phyloP scores from a whole-genome alignment of 2,329 filamentous ascomycete genomes.

The Myriosclerotinia scirpicola region DNA sequence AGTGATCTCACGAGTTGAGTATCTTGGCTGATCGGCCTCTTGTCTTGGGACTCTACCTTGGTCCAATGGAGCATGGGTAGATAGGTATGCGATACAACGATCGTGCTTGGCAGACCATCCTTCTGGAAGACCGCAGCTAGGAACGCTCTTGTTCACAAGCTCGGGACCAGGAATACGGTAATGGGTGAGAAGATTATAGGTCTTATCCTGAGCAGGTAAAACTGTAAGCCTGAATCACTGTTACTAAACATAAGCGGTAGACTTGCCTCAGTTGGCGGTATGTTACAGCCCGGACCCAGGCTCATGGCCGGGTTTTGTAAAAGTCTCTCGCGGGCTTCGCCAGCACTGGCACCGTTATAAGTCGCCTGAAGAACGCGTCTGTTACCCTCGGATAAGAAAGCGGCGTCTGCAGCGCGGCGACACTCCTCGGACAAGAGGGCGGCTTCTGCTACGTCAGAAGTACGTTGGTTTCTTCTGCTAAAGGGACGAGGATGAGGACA shows the following conservation, averaged over 20 bases:
- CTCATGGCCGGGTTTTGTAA: constrained; percentile 13
- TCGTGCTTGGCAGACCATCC: constrained; percentile 23
- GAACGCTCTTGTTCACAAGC: constrained; percentile 21
- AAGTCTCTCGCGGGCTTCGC: constrained; percentile 13
- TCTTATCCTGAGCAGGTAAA: background rate
- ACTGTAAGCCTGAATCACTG: background rate
- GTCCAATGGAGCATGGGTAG: constrained; percentile 21
- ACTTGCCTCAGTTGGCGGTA: constrained; percentile 13
- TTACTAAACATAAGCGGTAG: background rate
- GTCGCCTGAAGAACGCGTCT: constrained; percentile 9
- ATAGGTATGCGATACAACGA: constrained; percentile 23
- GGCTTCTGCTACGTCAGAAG: background rate
- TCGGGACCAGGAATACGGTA: constrained; percentile 19
- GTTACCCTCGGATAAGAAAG: background rate
- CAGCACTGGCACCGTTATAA: constrained; percentile 14
- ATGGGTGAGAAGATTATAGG: constrained; percentile 16
- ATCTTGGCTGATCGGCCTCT: constrained; percentile 7
- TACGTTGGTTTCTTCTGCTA: constrained; percentile 5
- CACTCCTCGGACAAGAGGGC: constrained; percentile 1
- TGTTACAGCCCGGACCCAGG: background rate
- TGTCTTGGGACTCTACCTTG: constrained; percentile 21
- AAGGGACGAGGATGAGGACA: background rate
- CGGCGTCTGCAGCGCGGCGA: background rate
- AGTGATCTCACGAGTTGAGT: constrained; percentile 11
- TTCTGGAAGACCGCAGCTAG: constrained; percentile 22